phyloP scores from a whole-genome alignment of 2,329 filamentous ascomycete genomes.

The Colletotrichum sidae region DNA sequence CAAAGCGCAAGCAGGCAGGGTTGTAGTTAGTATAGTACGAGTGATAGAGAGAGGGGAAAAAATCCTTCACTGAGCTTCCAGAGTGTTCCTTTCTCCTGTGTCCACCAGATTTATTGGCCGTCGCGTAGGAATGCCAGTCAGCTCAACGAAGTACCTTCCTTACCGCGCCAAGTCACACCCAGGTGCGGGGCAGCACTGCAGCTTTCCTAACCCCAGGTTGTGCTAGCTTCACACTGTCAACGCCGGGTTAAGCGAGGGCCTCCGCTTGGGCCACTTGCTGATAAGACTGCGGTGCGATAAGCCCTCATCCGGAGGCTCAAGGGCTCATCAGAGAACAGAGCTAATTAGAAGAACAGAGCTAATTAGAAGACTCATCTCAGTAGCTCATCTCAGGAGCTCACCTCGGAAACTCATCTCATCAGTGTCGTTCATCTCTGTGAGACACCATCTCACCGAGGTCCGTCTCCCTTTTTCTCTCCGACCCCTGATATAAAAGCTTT shows the following conservation, averaged over 20 bases:
- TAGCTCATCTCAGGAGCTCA: too few species aligned
- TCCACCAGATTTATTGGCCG: slow-evolving; percentile 1
- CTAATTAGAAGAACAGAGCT: too few species aligned
- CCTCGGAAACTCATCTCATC: too few species aligned
- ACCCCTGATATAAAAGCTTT: background rate
- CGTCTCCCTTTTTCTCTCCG: background rate
- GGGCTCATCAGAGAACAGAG: too few species aligned
- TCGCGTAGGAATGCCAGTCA: background rate
- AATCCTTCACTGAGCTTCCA: slow-evolving; percentile 32
- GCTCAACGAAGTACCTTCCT: slow-evolving; percentile 11
- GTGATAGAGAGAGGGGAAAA: background rate
- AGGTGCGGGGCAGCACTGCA: slow-evolving; percentile 9
- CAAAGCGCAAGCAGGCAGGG: too few species aligned
- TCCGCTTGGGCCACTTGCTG: slow-evolving; percentile 3
- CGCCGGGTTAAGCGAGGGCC: slow-evolving; percentile 1
- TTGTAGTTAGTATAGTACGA: too few species aligned
- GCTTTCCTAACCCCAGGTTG: background rate
- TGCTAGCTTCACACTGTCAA: background rate
- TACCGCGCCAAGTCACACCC: slow-evolving; percentile 15
- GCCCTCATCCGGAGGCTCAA: too few species aligned
- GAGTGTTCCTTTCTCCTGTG: slow-evolving; percentile 22
- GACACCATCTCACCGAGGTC: too few species aligned
- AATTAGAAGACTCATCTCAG: too few species aligned
- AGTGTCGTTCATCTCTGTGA: too few species aligned
- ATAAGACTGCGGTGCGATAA: background rate